These are phyloP conservation scores for Leptographium procerum DNA, from an alignment of 2,329 filamentous ascomycete genomes.

Conservation along the genomic window DNA sequence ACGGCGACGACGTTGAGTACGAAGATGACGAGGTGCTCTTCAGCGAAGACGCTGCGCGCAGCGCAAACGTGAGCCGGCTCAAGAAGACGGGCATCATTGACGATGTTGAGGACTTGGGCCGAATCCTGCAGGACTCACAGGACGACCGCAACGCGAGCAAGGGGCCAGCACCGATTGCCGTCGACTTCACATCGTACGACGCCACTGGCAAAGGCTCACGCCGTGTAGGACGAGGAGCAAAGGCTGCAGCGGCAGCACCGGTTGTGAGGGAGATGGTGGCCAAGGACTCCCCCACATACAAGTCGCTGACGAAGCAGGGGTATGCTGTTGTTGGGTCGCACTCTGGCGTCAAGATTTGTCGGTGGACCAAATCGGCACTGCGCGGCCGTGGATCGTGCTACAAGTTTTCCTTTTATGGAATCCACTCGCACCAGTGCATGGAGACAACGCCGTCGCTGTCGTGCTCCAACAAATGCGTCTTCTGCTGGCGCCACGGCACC, in stretches of 20 bases:
- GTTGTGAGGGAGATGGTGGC: slow-evolving; percentile 85
- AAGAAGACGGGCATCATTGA: slow-evolving; percentile 45
- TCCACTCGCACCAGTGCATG: slow-evolving; percentile 95
- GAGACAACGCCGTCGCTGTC: slow-evolving; percentile 91
- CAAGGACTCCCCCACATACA: slow-evolving; percentile 76
- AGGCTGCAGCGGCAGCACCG: slow-evolving; percentile 5
- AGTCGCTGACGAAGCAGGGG: slow-evolving; percentile 86
- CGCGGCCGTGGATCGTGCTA: slow-evolving; percentile 92
- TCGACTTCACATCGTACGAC: slow-evolving; percentile 76
- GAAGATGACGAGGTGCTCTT: slow-evolving; percentile 47
- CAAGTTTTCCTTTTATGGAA: slow-evolving; percentile 96
- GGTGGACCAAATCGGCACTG: slow-evolving; percentile 95
- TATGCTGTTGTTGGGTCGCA: slow-evolving; percentile 93
- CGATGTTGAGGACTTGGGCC: slow-evolving; percentile 77
- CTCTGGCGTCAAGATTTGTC: slow-evolving; percentile 93
- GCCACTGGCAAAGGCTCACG: slow-evolving; percentile 26
- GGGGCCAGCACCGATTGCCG: slow-evolving; percentile 44
- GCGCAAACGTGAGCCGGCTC: slow-evolving; percentile 24
- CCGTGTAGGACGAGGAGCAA: slow-evolving; percentile 24
- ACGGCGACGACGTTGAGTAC: slow-evolving; percentile 60
- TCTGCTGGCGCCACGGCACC: slow-evolving; percentile 96
- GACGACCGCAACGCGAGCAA: slow-evolving; percentile 16
- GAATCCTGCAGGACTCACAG: slow-evolving; percentile 43
- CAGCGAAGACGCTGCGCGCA: slow-evolving; percentile 29
- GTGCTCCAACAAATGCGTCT: slow-evolving; percentile 97